A percentile compares a stretch with the other conserved stretches of the same genome.
Evolutionary conservation across 2,329 filamentous ascomycete species (phyloP).

Genomic region (Microsporum canis): DNA sequence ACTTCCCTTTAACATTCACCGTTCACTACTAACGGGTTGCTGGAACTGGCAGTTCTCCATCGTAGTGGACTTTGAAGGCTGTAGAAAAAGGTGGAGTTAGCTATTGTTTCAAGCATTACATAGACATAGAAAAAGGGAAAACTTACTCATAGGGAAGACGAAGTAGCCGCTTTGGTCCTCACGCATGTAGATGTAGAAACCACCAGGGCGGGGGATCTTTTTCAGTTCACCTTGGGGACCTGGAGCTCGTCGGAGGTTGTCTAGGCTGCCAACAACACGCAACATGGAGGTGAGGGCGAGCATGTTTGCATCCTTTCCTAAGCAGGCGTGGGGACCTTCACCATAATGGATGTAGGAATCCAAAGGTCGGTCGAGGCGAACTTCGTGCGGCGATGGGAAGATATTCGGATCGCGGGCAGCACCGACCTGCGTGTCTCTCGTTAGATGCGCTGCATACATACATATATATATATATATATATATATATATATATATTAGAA

Average conservation of each 20-base stretch:
- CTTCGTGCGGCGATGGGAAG: constrained; percentile 30
- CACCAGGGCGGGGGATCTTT: constrained; percentile 37
- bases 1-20: background rate
- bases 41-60: constrained; percentile 24
- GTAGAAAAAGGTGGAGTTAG: constrained; percentile 13
- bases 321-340: constrained; percentile 39
- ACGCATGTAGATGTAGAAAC: constrained; percentile 40
- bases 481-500: background rate
- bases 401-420: constrained; percentile 31
- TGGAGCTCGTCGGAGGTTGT: constrained; percentile 37
- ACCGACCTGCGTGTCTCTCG: constrained; percentile 29
- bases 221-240: constrained; percentile 39
- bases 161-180: constrained; percentile 42
- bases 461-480: background rate
- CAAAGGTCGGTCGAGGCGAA: constrained; percentile 34
- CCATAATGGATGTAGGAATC: constrained; percentile 36
- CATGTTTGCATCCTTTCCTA: constrained; percentile 34
- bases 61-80: constrained; percentile 38
- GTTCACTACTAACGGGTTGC: background rate
- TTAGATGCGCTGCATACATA: constrained; percentile 51
- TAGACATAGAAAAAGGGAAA: background rate
- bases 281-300: constrained; percentile 34
- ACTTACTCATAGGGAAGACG: constrained; percentile 38
- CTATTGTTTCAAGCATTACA: background rate
- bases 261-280: constrained; percentile 35